Evolutionary conservation across 164 flowering plant species (phyloP).

Genomic region (Chloranthus sessilifolius): DNA sequence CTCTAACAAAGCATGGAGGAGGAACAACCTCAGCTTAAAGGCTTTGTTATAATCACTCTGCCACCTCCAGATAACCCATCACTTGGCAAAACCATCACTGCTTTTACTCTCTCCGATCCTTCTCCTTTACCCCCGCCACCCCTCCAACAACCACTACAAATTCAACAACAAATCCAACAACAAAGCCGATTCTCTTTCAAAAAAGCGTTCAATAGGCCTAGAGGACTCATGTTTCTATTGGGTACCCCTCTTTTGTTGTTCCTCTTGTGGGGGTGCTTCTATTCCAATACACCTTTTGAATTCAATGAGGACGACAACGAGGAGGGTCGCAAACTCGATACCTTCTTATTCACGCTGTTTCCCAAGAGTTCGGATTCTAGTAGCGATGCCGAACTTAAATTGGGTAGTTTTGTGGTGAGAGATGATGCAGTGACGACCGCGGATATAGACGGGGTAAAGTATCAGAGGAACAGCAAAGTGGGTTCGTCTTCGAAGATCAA

Average conservation of each 20-base stretch:
- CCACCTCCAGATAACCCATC: slow-evolving; percentile 70
- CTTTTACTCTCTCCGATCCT: slow-evolving; percentile 38
- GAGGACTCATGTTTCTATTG: slow-evolving; percentile 26
- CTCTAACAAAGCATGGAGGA: too few relatives aligned
- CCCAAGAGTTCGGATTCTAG: slow-evolving; percentile 25
- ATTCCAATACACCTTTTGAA: slow-evolving; percentile 20
- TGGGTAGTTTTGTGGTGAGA: slow-evolving; percentile 42
- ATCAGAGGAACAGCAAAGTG: slow-evolving; percentile 13
- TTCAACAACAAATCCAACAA: not conserved
- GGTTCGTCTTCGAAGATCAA: slow-evolving; percentile 21
- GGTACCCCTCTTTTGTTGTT: slow-evolving; percentile 36
- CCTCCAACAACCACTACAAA: slow-evolving; percentile 1
- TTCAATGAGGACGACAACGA: slow-evolving; percentile 13
- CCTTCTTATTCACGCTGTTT: slow-evolving; percentile 50
- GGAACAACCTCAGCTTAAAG: slow-evolving; percentile 33
- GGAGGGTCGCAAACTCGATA: slow-evolving; percentile 22
- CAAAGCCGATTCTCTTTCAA: not conserved
- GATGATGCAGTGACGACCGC: slow-evolving; percentile 10
- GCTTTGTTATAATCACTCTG: slow-evolving; percentile 65
- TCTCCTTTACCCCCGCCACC: slow-evolving; percentile 7
- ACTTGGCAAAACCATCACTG: slow-evolving; percentile 70
- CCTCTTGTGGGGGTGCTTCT: slow-evolving; percentile 18
- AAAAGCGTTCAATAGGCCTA: slow-evolving; percentile 9
- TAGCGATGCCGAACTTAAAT: slow-evolving; percentile 33
- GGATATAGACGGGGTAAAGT: slow-evolving; percentile 8